Base-by-base conservation (phyloP, 2,329 filamentous ascomycete species). In the Plenodomus biglobosus region DNA sequence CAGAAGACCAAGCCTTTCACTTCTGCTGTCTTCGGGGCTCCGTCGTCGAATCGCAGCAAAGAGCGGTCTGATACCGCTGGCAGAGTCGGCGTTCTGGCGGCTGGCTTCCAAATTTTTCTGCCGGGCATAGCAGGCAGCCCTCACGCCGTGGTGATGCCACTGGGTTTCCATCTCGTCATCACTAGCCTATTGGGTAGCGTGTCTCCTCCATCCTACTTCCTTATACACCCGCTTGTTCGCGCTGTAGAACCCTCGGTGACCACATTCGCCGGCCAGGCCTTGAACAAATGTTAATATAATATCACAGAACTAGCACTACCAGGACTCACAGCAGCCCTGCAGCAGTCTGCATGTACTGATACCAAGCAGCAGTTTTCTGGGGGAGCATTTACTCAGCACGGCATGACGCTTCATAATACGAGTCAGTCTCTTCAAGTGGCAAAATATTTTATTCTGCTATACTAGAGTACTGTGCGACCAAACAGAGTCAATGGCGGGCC, bases 71-170 rank as follows among this genome's bases (percentile, higher is more conserved):
- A 7, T 32, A 15, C 27, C 50, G 27, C n/a, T n/a, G n/a, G n/a
- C 43, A 52, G 48, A 53, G 38, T 27, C 43, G 52, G 48, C 50
- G 47, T 15, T 15, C 27, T 44, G 36, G 22, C 48, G 46, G 44
- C 32, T 45, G 46, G 44, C 45, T 50, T 47, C 55, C 42, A 13
- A 40, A 38, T 46, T 47, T 52, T 45, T 48, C 55, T 48, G 40
- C 49, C 51, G 52, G 51, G 55, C 50, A 53, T 52, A 48, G 51
- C 40, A 53, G 16, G 18, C 15, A 36, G 40, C 43, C 44, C 54
- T 59, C 56, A 64, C 61, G 61, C 59, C 48, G 54, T 62, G 52
- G 58, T 63, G 61, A 63, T 55, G 54, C 57, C 55, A 59, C 46
- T 42, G 45, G 42, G n/a, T 39, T 48, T 52, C 27, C 27, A 11